Base-by-base conservation (phyloP, 768 basidiomycete species). In the Gloeostereum incarnatum region DNA sequence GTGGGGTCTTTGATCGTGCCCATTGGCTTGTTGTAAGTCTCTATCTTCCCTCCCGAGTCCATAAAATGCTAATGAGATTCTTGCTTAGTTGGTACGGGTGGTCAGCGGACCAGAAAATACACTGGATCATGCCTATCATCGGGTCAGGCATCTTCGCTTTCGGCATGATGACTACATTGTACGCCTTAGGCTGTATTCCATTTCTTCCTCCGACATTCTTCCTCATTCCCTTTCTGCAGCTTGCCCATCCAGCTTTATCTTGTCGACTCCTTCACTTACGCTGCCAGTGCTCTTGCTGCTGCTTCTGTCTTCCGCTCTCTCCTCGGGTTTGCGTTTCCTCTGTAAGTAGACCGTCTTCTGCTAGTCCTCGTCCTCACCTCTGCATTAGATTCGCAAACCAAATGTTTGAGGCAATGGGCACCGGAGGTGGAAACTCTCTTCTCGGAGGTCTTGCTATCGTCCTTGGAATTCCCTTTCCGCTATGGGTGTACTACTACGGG, bases 121-220 rank as follows among this genome's bases (percentile, higher is more conserved):
- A 86, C 48, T 86, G 80, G 81, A 81, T 84, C 21, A 78, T 86
- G 77, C 83, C 83, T 16, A 81, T 85, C 45, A 60, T 70, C 31
- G 78, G 78, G 3, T 66, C 81, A 2, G 67, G 63, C 4, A 71
- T 79, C 35, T 78, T 69, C 42, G 73, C 75, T 4, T 81, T 81
- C 39, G 75, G 57, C 10, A 63, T 82, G 62, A 77, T 83, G 78
- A 67, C 69, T 1, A 65, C 65, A 0, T 81, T 68, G 78, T 81
- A 47, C 40, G 77, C 19, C 29, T 16, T 31, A 49, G 6, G 34
- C 31, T 44, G 31, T 13, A 20, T 38, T 33, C 31, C 31, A 33
- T 36, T 33, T 24, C 22, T 21, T 18, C 23, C 27, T 25, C 9
- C 32, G 36, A 10, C 13, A 29, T 35, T 41, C 38, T 43, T 34